Conservation (phyloP, 202 grass and related monocot genomes). For the Alloteropsis angusta region DNA sequence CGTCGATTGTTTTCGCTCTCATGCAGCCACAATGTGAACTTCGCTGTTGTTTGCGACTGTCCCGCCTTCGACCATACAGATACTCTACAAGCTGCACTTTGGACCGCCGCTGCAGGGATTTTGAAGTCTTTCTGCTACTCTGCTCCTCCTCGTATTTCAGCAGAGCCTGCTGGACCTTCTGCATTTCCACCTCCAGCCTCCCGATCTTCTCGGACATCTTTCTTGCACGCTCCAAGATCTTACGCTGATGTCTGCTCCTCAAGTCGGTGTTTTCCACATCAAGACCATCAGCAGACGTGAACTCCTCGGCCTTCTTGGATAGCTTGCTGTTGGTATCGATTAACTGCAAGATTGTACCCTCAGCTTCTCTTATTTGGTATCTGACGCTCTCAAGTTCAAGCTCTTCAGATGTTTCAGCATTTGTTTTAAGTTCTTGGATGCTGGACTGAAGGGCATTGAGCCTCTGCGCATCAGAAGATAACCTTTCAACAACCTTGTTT, state of each 20-base stretch:
- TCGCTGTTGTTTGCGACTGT: slow-evolving; percentile 47
- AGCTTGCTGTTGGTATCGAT: slow-evolving; percentile 78
- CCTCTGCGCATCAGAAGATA: slow-evolving; percentile 66
- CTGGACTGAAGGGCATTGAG: slow-evolving; percentile 60
- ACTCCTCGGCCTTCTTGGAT: slow-evolving; percentile 67
- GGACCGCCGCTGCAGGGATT: slow-evolving; percentile 31
- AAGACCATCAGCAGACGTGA: slow-evolving; percentile 22
- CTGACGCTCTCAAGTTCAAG: slow-evolving; percentile 43
- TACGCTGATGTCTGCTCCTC: slow-evolving; percentile 58
- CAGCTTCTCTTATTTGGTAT: slow-evolving; percentile 62
- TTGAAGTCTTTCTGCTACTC: slow-evolving; percentile 29
- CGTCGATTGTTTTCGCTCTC: slow-evolving; percentile 54
- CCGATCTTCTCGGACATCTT: slow-evolving; percentile 87
- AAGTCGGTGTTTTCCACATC: slow-evolving; percentile 32
- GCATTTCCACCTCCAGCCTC: slow-evolving; percentile 67
- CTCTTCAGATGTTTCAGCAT: slow-evolving; percentile 45
- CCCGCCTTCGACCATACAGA: slow-evolving; percentile 56
- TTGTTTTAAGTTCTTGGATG: slow-evolving; percentile 63
- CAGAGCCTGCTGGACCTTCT: slow-evolving; percentile 64
- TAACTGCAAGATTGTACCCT: slow-evolving; percentile 60
- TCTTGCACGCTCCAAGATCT: slow-evolving; percentile 66
- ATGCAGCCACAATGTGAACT: slow-evolving; percentile 57
- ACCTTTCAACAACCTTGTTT: slow-evolving; percentile 54
- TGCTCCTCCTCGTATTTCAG: slow-evolving; percentile 66
- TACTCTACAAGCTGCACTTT: slow-evolving; percentile 69